Evolutionary conservation across 1,284 basidiomycete species (phyloP).

Genomic region (Hemileia vastatrix): DNA sequence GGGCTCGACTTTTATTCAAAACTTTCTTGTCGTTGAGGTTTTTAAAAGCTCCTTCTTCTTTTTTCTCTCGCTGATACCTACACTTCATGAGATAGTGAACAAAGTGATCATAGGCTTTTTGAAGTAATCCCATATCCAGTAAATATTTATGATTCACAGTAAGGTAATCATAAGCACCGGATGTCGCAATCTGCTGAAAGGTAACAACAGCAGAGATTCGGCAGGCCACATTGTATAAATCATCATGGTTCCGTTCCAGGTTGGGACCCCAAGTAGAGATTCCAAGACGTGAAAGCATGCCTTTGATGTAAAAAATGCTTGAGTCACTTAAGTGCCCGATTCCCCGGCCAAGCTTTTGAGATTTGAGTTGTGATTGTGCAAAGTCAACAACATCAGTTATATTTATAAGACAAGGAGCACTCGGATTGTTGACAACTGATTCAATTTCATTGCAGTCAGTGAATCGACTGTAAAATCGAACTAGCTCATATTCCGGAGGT

Average conservation of each 20-base stretch:
- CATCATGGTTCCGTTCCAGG: neutral
- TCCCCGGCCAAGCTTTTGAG: neutral
- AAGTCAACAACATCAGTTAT: too few species aligned
- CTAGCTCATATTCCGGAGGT: neutral
- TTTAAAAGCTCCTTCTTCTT: neutral
- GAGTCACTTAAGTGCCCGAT: slow-evolving; percentile 2
- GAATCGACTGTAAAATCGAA: neutral
- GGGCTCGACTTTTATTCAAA: neutral
- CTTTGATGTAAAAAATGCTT: slow-evolving; percentile 4
- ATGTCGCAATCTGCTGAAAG: neutral
- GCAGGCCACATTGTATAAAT: slow-evolving; percentile 5
- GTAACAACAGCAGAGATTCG: neutral
- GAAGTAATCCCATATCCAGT: neutral
- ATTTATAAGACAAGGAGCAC: neutral
- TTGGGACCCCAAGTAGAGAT: slow-evolving; percentile 2
- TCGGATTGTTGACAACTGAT: neutral
- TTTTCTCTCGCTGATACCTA: neutral
- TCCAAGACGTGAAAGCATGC: slow-evolving; percentile 1
- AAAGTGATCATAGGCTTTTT: slow-evolving; percentile 7
- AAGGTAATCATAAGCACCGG: slow-evolving; percentile 9
- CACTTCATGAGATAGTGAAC: neutral
- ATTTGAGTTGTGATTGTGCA: neutral
- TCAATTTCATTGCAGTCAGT: neutral
- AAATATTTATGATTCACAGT: slow-evolving; percentile 3
- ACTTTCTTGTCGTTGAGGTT: too few species aligned